Evolutionary conservation across 345 rosid species (phyloP), one percentile per base, ranked within the genome.

Genomic region (Eucalyptus brandiana): DNA sequence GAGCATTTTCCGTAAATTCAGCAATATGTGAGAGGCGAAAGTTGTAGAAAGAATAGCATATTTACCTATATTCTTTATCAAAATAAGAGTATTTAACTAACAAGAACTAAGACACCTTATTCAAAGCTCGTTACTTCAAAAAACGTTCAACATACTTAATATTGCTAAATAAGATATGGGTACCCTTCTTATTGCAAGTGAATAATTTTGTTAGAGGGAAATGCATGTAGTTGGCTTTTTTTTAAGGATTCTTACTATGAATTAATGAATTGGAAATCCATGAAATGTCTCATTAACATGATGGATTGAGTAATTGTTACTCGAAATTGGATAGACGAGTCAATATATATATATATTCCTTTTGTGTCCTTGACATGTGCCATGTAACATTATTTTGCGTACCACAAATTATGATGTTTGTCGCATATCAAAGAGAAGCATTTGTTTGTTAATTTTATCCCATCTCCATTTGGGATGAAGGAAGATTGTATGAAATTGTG

Each of bases 321-420:
- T 9, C 9, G 5, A 37, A 37, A 76, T 40, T 1, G 8, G 19
- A 15, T n/a, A 17, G 37, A 65, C 11, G 0, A n/a, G 19, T 51
- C 53, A 2, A 26, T 58, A 1, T 7, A 21, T 53, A 21, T 54
- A 21, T 54, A 4, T 23, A 56, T 56, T 56, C 2, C 28, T 60
- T 60, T 62, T 28, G 32, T 28, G 32, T 62, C 69, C 69, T 62
- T 30, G 32, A 62, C 34, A 62, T 12, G 18, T 62, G 34, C 34
- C 69, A 30, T 62, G 17, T 13, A 62, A n/a, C 37, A 65, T 65
- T 15, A n/a, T n/a, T 65, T 65, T 1, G 37, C 11, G 1, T 15
- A 65, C 2, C 8, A 6, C 76, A 65, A 65, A 65, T n/a, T 16
- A 65, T 7, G 76, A 65, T n/a, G 37, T 65, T n/a, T 60, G 6